A percentile compares a stretch with the other conserved stretches of the same genome.
These are phyloP conservation scores for Cinnamomum micranthum DNA, from an alignment of 164 flowering plant genomes.

Conservation along the genomic window DNA sequence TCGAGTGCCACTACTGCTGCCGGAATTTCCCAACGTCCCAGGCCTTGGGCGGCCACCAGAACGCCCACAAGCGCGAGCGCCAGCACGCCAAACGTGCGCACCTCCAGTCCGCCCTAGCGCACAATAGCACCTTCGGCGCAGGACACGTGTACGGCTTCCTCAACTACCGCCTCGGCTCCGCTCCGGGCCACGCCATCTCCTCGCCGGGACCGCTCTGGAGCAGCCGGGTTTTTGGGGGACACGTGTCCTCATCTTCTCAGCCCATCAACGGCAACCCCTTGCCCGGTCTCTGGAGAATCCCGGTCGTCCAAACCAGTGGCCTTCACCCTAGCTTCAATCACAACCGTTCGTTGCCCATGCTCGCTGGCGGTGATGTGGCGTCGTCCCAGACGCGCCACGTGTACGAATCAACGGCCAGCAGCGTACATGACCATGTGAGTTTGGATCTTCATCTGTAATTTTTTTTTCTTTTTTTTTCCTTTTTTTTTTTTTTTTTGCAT, in stretches of 20 bases:
- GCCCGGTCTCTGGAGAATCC: conserved; percentile 57
- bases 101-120: conserved; percentile 69
- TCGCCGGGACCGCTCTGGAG: neutral
- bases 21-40: conserved; percentile 92
- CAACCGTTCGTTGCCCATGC: conserved; percentile 15
- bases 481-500: neutral
- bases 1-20: conserved; percentile 90
- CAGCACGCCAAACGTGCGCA: conserved; percentile 85
- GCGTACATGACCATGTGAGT: conserved; percentile 71
- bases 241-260: conserved; percentile 10
- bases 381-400: conserved; percentile 23
- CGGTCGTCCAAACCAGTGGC: conserved; percentile 24
- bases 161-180: conserved; percentile 25
- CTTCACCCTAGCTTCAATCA: conserved; percentile 18
- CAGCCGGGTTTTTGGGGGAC: conserved; percentile 32
- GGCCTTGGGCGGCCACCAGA: conserved; percentile 94
- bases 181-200: neutral
- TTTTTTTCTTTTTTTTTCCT: no score
- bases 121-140: conserved; percentile 25
- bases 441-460: conserved; percentile 81
- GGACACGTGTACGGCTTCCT: conserved; percentile 51
- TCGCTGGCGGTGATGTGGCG: conserved; percentile 21
- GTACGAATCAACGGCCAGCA: conserved; percentile 29
- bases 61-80: conserved; percentile 90
- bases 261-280: conserved; percentile 70